Evolutionary conservation across 2,329 filamentous ascomycete species (phyloP).

Genomic region (Monosporascus cannonballus): DNA sequence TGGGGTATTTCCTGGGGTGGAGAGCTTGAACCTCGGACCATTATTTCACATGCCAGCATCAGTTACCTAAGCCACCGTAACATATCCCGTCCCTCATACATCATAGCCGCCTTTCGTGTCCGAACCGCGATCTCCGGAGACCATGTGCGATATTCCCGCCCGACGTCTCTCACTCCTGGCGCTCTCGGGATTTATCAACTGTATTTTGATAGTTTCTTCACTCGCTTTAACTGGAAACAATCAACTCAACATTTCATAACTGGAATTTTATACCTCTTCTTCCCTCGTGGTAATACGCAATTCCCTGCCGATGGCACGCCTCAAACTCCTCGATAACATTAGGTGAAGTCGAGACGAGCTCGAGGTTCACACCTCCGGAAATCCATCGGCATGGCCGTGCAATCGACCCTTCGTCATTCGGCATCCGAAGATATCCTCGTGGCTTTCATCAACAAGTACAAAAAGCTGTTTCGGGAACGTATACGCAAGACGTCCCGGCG

Average conservation of each 20-base stretch:
- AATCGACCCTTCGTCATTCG: conserved; percentile 72
- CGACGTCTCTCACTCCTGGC: no score
- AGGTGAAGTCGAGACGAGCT: conserved; percentile 8
- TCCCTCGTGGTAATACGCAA: background rate
- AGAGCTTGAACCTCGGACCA: conserved; percentile 13
- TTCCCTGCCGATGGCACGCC: conserved; percentile 16
- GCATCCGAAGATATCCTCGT: conserved; percentile 62
- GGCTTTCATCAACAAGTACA: conserved; percentile 56
- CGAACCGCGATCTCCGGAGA: no score
- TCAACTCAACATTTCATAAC: background rate
- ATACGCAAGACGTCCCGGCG: conserved; percentile 62
- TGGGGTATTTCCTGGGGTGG: no score
- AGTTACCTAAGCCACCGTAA: no score
- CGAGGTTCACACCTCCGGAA: conserved; percentile 8
- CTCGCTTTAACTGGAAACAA: no score
- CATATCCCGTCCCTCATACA: no score
- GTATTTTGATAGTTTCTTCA: no score
- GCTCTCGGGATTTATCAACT: no score
- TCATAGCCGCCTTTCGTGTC: no score
- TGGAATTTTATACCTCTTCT: background rate
- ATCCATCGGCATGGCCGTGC: conserved; percentile 63
- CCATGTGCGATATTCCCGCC: no score
- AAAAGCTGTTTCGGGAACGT: conserved; percentile 42
- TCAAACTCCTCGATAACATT: conserved; percentile 1
- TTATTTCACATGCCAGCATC: conserved; percentile 13